Evolutionary conservation across 2,329 filamentous ascomycete species (phyloP).

Genomic region (Rhinocladiella similis): DNA sequence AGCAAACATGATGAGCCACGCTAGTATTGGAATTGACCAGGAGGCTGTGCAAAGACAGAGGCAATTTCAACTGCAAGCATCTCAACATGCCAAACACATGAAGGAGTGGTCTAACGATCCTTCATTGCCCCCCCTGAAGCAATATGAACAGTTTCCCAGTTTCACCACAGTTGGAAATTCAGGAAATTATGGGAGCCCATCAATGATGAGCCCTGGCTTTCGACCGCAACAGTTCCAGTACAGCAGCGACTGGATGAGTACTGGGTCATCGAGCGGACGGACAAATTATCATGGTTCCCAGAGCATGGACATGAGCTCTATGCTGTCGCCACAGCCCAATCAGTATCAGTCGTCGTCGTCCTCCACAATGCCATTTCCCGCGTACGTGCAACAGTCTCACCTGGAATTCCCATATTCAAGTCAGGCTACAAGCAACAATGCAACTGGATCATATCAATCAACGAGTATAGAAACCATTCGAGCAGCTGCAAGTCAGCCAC

Average conservation of each 20-base stretch:
- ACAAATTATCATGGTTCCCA: conserved; percentile 9
- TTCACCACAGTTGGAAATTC: conserved; percentile 7
- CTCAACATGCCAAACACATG: conserved; percentile 29
- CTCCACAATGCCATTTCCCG: conserved; percentile 11
- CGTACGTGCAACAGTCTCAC: conserved; percentile 22
- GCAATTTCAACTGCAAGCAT: conserved; percentile 28
- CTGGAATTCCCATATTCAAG: conserved; percentile 18
- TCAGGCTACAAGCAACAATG: neutral
- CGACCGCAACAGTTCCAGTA: conserved; percentile 23
- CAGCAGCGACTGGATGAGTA: conserved; percentile 29
- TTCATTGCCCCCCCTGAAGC: conserved; percentile 22
- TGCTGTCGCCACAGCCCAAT: conserved; percentile 13
- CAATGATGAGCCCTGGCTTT: conserved; percentile 18
- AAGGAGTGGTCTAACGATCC: conserved; percentile 26
- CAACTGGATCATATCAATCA: conserved; percentile 14
- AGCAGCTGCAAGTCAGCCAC: conserved; percentile 24
- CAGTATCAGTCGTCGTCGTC: conserved; percentile 6
- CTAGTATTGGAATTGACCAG: conserved; percentile 27
- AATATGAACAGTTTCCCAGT: conserved; percentile 19
- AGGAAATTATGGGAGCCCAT: conserved; percentile 8
- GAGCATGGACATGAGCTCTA: conserved; percentile 16
- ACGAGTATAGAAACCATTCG: conserved; percentile 24
- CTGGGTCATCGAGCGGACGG: conserved; percentile 4
- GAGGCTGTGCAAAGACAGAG: conserved; percentile 28
- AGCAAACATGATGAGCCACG: neutral